These are phyloP conservation scores for Angomonas deanei DNA, from an alignment of 208 protist genomes.

Conservation along the genomic window DNA sequence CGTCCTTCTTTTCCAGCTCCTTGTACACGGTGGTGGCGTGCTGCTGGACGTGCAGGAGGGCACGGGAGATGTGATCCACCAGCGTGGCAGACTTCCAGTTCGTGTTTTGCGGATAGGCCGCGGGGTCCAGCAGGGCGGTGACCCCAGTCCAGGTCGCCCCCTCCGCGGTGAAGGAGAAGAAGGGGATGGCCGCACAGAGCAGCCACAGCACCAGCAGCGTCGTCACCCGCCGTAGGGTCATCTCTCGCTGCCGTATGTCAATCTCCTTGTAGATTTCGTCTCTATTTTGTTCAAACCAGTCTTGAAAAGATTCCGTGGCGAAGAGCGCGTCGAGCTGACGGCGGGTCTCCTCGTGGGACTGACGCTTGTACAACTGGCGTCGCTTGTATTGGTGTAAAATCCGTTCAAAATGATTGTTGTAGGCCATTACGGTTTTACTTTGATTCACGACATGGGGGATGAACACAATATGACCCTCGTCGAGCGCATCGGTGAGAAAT, in stretches of 20 bases:
- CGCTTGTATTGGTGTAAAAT: not conserved
- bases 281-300: slow-evolving; percentile 52
- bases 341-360: slow-evolving; percentile 28
- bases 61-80: not conserved
- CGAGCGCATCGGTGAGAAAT: not conserved
- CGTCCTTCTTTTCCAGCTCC: not conserved
- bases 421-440: not conserved
- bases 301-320: slow-evolving; percentile 31
- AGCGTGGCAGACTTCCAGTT: not conserved
- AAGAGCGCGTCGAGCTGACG: slow-evolving; percentile 44
- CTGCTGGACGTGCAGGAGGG: not conserved
- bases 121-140: not conserved
- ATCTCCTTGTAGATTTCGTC: slow-evolving; percentile 36
- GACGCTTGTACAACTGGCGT: slow-evolving; percentile 14
- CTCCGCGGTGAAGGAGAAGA: slow-evolving; percentile 52
- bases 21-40: not conserved
- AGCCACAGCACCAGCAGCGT: slow-evolving; percentile 28
- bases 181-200: slow-evolving; percentile 37
- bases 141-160: slow-evolving; percentile 1
- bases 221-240: slow-evolving; percentile 28
- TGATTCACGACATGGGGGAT: not conserved
- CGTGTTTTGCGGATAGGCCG: not conserved
- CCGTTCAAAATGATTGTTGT: not conserved
- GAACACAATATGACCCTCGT: not conserved
- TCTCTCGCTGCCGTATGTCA: slow-evolving; percentile 23